Base-by-base conservation (phyloP, 257 asterid genomes). In the Nicotiana paniculata region DNA sequence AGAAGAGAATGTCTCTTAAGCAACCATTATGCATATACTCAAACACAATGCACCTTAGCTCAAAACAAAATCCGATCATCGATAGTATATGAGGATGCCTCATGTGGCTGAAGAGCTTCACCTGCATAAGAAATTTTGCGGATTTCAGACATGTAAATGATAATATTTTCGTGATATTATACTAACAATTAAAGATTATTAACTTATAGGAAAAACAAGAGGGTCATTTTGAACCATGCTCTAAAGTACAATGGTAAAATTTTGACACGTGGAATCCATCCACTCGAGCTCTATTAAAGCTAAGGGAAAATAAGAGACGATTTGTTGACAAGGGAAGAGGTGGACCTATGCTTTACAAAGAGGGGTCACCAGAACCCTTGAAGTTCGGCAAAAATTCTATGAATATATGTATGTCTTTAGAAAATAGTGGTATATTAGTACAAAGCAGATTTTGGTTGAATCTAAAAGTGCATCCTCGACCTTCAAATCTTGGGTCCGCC, bases 31-130 rank as follows among this genome's bases (percentile, higher is more conserved):
- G 82, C 93, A 88, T 89, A 88, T 89, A 88, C 85, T 91, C 97
- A 10, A 84, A 90, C 1, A 88, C 92, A 2, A 91, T 85, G 83
- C 92, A 93, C 61, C 83, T 90, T 81, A 85, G 88, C 82, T 93
- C 88, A 16, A 91, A 76, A 89, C 96, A 91, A 88, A 90, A 90
- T 68, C 95, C 97, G 0, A 91, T 80, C 88, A 90, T 85, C 26
- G 90, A 82, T 61, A 92, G 87, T 43, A 93, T 74, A 65, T 92
- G 85, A 8, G 92, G 95, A 84, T 93, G 97, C 80, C 91, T 85
- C 57, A 91, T 68, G 80, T 83, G 85, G 78, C 91, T 67, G 15
- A 86, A 87, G 82, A 88, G 83, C 65, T 83, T 90, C 86, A 88
- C 93, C 97, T 93, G 85, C 89, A 86, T 77, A 28, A 43, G 28